phyloP scores from a whole-genome alignment of 768 basidiomycete genomes.

The Kwoniella sp. region DNA sequence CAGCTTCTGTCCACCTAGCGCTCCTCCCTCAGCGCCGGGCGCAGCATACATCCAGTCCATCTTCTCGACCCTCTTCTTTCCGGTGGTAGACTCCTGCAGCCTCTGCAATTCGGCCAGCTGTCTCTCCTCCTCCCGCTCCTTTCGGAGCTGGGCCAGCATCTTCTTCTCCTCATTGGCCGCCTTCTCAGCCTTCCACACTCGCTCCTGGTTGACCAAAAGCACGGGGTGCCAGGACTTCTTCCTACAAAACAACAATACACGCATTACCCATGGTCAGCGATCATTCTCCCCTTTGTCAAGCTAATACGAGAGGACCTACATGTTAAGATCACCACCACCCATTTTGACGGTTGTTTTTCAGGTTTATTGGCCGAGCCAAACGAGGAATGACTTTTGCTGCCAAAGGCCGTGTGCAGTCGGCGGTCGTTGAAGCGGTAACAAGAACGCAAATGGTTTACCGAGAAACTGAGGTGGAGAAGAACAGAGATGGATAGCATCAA shows the following conservation, averaged over 20 bases:
- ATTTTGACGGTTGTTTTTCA: slow-evolving; percentile 63
- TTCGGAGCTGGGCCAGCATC: slow-evolving; percentile 92
- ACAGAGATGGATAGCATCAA: background rate
- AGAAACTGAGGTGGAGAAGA: background rate
- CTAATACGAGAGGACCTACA: slow-evolving; percentile 66
- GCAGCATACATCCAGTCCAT: slow-evolving; percentile 99
- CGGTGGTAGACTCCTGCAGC: slow-evolving; percentile 91
- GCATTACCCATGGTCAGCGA: slow-evolving; percentile 10
- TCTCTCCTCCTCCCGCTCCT: slow-evolving; percentile 96
- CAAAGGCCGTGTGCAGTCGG: background rate
- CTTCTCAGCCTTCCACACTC: slow-evolving; percentile 99
- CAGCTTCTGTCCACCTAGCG: slow-evolving; percentile 56
- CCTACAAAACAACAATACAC: slow-evolving; percentile 27
- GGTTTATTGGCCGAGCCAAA: slow-evolving; percentile 22
- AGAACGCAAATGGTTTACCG: too few species aligned
- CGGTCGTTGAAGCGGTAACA: too few species aligned
- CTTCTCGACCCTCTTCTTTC: slow-evolving; percentile 89
- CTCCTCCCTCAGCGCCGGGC: slow-evolving; percentile 78
- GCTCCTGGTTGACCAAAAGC: slow-evolving; percentile 96
- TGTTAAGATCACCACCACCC: slow-evolving; percentile 97
- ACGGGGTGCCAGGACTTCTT: slow-evolving; percentile 94
- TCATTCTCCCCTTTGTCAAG: background rate
- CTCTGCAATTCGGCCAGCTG: slow-evolving; percentile 95
- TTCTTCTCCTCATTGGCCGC: slow-evolving; percentile 98
- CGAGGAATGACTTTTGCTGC: background rate